These are phyloP conservation scores for Jasminum sambac DNA, from an alignment of 257 asterid genomes.

Conservation along the genomic window DNA sequence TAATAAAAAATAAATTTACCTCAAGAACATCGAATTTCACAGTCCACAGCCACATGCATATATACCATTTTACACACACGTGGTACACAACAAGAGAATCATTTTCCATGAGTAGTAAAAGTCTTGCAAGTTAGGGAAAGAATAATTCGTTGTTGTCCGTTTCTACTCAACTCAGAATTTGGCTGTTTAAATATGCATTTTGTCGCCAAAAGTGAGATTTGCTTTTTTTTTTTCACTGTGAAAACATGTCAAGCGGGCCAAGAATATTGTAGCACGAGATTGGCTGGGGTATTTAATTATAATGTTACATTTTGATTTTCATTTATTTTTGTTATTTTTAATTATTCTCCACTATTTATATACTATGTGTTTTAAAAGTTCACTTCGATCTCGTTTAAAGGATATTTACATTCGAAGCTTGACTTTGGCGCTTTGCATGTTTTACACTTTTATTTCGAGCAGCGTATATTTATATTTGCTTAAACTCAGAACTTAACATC, in stretches of 20 bases:
- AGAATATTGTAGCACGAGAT: not conserved
- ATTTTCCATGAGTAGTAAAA: not conserved
- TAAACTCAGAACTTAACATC: no score
- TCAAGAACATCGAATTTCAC: not conserved
- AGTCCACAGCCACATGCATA: not conserved
- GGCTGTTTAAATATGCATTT: constrained; percentile 22
- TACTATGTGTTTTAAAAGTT: no score
- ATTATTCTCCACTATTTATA: no score
- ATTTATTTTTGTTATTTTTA: no score
- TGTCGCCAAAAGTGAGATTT: constrained; percentile 23
- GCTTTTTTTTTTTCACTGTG: constrained; percentile 13
- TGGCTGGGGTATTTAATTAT: not conserved
- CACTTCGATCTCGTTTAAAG: no score
- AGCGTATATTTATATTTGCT: no score
- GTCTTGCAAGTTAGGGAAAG: constrained; percentile 68
- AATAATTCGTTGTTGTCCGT: constrained; percentile 45
- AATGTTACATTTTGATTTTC: no score
- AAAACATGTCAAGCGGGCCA: not conserved
- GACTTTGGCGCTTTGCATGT: no score
- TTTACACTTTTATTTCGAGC: no score
- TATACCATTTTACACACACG: not conserved
- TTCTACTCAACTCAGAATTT: constrained; percentile 15
- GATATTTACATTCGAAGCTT: no score
- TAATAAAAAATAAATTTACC: not conserved
- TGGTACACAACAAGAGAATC: not conserved